Conservation (phyloP, 176 grass and related monocot species). For the Zizania latifolia region DNA sequence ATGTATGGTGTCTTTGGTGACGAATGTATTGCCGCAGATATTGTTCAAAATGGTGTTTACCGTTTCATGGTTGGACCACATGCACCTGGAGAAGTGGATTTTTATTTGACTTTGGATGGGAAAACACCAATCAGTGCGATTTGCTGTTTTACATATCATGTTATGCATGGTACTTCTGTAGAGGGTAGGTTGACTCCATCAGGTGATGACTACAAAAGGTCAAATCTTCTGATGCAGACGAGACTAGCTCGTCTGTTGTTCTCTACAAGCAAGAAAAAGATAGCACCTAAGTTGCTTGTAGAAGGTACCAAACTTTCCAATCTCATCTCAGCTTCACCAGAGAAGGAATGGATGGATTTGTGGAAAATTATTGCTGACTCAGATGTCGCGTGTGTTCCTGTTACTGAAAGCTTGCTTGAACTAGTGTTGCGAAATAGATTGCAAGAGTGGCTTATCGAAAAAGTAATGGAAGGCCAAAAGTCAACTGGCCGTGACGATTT, state of each 20-base stretch:
- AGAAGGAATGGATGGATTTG: slow-evolving; percentile 78
- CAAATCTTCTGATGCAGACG: slow-evolving; percentile 59
- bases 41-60: slow-evolving; percentile 73
- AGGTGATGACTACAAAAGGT: slow-evolving; percentile 39
- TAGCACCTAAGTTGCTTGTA: slow-evolving; percentile 49
- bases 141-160: slow-evolving; percentile 65
- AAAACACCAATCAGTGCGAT: slow-evolving; percentile 67
- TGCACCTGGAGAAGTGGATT: slow-evolving; percentile 53
- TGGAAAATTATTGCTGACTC: slow-evolving; percentile 36
- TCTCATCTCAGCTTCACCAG: slow-evolving; percentile 54
- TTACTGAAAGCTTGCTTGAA: slow-evolving; percentile 63
- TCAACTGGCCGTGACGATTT: slow-evolving; percentile 56
- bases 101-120: slow-evolving; percentile 80
- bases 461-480: slow-evolving; percentile 64
- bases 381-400: slow-evolving; percentile 19
- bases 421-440: slow-evolving; percentile 76
- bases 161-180: slow-evolving; percentile 23
- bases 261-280: slow-evolving; percentile 49
- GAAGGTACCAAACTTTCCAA: slow-evolving; percentile 55
- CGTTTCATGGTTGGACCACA: slow-evolving; percentile 48
- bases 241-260: slow-evolving; percentile 77
- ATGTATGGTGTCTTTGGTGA: slow-evolving; percentile 65
- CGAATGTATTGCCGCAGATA: slow-evolving; percentile 43
- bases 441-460: slow-evolving; percentile 95
- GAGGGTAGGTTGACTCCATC: slow-evolving; percentile 9